These are phyloP conservation scores for Sphaerulina vaccinii DNA, from an alignment of 2,329 filamentous ascomycete species.

Conservation along the genomic window DNA sequence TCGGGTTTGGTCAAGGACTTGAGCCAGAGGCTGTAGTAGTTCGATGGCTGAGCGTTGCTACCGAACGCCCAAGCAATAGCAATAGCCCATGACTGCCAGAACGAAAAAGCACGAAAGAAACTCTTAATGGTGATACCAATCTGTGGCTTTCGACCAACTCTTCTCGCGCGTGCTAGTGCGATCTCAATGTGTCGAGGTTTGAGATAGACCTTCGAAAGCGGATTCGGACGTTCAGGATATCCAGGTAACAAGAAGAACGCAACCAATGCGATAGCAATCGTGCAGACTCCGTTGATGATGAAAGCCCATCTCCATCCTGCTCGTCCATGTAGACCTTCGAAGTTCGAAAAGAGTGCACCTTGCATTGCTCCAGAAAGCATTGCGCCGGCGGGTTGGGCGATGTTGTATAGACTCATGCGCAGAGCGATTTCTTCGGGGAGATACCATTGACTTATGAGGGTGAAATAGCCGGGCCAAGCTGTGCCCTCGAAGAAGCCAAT, in stretches of 20 bases:
- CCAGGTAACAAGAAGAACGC: slow-evolving; percentile 15
- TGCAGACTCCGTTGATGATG: slow-evolving; percentile 57
- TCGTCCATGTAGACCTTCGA: slow-evolving; percentile 50
- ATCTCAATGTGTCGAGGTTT: neutral
- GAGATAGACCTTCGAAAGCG: neutral
- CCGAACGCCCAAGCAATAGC: neutral
- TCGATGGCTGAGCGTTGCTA: slow-evolving; percentile 1
- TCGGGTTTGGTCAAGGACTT: slow-evolving; percentile 44
- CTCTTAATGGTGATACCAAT: neutral
- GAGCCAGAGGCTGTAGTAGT: slow-evolving; percentile 46
- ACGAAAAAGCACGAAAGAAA: neutral
- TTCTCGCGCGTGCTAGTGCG: neutral
- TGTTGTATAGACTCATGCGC: slow-evolving; percentile 21
- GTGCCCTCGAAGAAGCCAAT: slow-evolving; percentile 28
- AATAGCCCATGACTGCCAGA: neutral
- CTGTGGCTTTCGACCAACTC: neutral
- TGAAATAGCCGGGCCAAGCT: slow-evolving; percentile 38
- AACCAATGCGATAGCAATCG: slow-evolving; percentile 24
- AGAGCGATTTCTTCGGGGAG: slow-evolving; percentile 16
- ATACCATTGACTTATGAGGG: neutral
- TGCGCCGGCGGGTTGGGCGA: slow-evolving; percentile 50
- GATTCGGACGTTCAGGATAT: neutral
- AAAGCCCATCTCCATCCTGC: slow-evolving; percentile 55
- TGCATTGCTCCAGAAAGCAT: slow-evolving; percentile 64
- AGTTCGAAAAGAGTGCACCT: slow-evolving; percentile 46